These are phyloP conservation scores for Colletotrichum trifolii DNA, from an alignment of 2,329 filamentous ascomycete species.

Conservation along the genomic window DNA sequence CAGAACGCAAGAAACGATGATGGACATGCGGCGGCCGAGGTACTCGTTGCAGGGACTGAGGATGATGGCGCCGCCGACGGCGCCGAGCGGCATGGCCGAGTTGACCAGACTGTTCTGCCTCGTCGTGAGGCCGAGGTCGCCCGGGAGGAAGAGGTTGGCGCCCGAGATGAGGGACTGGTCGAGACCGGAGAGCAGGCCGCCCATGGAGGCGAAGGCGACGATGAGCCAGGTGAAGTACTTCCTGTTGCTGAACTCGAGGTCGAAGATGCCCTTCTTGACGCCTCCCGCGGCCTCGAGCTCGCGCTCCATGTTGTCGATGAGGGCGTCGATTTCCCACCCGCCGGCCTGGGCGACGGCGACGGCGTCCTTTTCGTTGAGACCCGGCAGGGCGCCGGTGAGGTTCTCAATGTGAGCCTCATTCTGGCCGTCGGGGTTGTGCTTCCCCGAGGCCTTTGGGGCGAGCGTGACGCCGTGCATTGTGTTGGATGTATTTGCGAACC, in stretches of 20 bases:
- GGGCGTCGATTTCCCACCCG: slow-evolving; percentile 49
- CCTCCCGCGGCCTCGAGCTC: slow-evolving; percentile 45
- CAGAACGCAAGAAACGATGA: slow-evolving; percentile 74
- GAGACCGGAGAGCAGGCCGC: slow-evolving; percentile 76
- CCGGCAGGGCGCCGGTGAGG: slow-evolving; percentile 20
- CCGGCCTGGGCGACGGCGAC: slow-evolving; percentile 50
- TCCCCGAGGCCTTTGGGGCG: slow-evolving; percentile 31
- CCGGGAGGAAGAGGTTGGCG: slow-evolving; percentile 74
- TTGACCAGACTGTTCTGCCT: slow-evolving; percentile 74
- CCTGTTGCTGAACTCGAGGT: slow-evolving; percentile 70
- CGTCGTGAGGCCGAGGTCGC: slow-evolving; percentile 64
- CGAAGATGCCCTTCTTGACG: slow-evolving; percentile 56
- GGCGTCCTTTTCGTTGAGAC: slow-evolving; percentile 43
- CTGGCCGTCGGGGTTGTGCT: slow-evolving; percentile 30
- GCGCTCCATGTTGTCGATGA: slow-evolving; percentile 55
- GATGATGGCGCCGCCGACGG: slow-evolving; percentile 75
- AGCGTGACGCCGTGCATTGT: slow-evolving; percentile 33
- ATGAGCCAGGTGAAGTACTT: slow-evolving; percentile 74
- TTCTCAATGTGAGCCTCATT: slow-evolving; percentile 34
- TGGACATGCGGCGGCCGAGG: slow-evolving; percentile 74
- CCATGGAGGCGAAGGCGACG: slow-evolving; percentile 79
- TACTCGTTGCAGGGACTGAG: slow-evolving; percentile 75
- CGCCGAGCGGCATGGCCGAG: slow-evolving; percentile 77
- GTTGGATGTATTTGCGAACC: not conserved
- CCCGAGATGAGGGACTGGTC: slow-evolving; percentile 80